phyloP scores from a whole-genome alignment of 2,329 filamentous ascomycete species.

The Cryphonectria radicalis region DNA sequence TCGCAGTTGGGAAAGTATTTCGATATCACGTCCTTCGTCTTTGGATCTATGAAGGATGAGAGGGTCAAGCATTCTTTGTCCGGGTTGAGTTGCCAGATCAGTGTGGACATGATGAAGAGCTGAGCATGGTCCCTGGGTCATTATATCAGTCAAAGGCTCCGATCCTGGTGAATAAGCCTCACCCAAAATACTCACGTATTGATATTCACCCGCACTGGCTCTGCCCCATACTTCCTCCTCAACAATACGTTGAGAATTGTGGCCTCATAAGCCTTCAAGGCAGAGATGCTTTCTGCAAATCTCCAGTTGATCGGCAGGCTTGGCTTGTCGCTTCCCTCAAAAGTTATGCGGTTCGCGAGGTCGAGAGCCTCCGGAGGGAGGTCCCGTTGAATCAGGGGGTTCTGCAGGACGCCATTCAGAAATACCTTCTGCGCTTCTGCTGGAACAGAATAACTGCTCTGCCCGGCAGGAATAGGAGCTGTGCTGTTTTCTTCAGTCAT shows the following conservation, averaged over 20 bases:
- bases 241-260: slow-evolving; percentile 49
- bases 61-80: neutral
- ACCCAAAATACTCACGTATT: slow-evolving; percentile 41
- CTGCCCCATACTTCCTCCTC: slow-evolving; percentile 48
- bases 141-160: neutral
- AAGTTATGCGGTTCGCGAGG: slow-evolving; percentile 36
- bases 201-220: slow-evolving; percentile 47
- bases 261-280: slow-evolving; percentile 54
- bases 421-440: slow-evolving; percentile 7
- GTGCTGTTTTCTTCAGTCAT: neutral
- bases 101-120: slow-evolving; percentile 47
- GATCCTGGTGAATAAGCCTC: slow-evolving; percentile 32
- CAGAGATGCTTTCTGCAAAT: slow-evolving; percentile 56
- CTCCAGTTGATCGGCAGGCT: slow-evolving; percentile 60
- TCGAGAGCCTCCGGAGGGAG: slow-evolving; percentile 8
- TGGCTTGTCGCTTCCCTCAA: slow-evolving; percentile 48
- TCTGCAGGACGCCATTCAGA: slow-evolving; percentile 5
- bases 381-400: neutral
- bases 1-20: slow-evolving; percentile 34
- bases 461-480: neutral
- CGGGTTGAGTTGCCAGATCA: slow-evolving; percentile 35
- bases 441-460: slow-evolving; percentile 14
- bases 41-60: neutral
- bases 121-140: slow-evolving; percentile 43
- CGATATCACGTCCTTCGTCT: slow-evolving; percentile 1